Conservation (phyloP, 768 basidiomycete species). For the Sarcodon aspratus region DNA sequence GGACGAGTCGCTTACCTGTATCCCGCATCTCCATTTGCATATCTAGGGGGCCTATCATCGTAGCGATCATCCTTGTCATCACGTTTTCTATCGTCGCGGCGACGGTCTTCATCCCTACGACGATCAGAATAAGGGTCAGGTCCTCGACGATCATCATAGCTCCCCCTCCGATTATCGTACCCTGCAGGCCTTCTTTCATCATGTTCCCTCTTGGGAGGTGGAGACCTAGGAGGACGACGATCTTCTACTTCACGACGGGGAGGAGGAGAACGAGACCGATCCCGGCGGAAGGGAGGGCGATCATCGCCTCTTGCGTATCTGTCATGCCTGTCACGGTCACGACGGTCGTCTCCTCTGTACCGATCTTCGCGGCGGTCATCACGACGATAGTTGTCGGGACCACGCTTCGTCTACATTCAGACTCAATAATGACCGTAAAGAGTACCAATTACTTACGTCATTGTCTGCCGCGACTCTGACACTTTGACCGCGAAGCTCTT, state of each 20-base stretch:
- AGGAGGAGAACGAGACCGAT: slow-evolving; percentile 71
- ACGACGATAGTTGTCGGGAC: slow-evolving; percentile 54
- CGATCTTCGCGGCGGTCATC: slow-evolving; percentile 47
- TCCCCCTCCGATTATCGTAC: slow-evolving; percentile 85
- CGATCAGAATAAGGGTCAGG: slow-evolving; percentile 85
- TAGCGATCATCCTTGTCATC: slow-evolving; percentile 77
- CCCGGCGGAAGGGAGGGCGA: slow-evolving; percentile 46
- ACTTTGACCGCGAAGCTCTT: slow-evolving; percentile 75
- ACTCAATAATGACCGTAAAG: background rate
- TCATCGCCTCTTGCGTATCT: slow-evolving; percentile 12
- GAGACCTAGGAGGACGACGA: slow-evolving; percentile 76
- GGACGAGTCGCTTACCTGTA: slow-evolving; percentile 44
- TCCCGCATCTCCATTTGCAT: slow-evolving; percentile 68
- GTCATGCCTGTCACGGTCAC: slow-evolving; percentile 16
- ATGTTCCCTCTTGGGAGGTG: slow-evolving; percentile 67
- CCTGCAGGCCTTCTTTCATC: slow-evolving; percentile 85
- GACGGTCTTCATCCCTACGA: slow-evolving; percentile 61
- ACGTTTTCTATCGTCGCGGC: slow-evolving; percentile 70
- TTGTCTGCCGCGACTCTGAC: slow-evolving; percentile 65
- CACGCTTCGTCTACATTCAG: slow-evolving; percentile 32
- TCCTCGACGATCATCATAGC: slow-evolving; percentile 71
- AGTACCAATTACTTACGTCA: slow-evolving; percentile 28
- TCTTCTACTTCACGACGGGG: slow-evolving; percentile 60
- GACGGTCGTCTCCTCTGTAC: slow-evolving; percentile 23
- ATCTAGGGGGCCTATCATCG: slow-evolving; percentile 66